Conservation (phyloP, 1,284 basidiomycete species). For the Trametes polyzona region DNA sequence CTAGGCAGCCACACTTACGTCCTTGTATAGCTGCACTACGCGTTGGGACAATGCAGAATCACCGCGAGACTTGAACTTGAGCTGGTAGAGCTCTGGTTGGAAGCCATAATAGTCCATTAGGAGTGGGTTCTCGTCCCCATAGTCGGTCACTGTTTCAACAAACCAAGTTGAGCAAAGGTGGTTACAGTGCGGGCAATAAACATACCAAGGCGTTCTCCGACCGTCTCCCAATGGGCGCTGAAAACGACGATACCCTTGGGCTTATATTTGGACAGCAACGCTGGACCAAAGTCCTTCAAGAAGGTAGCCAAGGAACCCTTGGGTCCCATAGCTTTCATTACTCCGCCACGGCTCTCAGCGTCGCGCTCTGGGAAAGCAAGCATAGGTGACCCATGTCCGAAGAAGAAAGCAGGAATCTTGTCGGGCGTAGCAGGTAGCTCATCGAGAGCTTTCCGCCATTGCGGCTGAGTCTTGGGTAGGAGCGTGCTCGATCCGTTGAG, state of each 20-base stretch:
- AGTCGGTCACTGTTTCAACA: slow-evolving; percentile 66
- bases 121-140: slow-evolving; percentile 72
- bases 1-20: slow-evolving; percentile 40
- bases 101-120: slow-evolving; percentile 79
- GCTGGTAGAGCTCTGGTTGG: slow-evolving; percentile 55
- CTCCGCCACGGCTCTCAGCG: slow-evolving; percentile 23
- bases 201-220: slow-evolving; percentile 55
- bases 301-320: slow-evolving; percentile 63
- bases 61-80: slow-evolving; percentile 71
- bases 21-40: slow-evolving; percentile 62
- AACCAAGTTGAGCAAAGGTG: no score
- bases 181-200: no score
- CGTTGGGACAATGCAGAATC: slow-evolving; percentile 57
- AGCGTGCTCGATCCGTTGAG: slow-evolving; percentile 15
- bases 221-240: slow-evolving; percentile 81
- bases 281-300: slow-evolving; percentile 69
- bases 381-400: slow-evolving; percentile 70
- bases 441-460: slow-evolving; percentile 64
- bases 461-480: slow-evolving; percentile 40
- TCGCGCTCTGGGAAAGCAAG: slow-evolving; percentile 44
- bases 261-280: slow-evolving; percentile 68
- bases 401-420: slow-evolving; percentile 76
- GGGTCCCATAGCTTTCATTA: slow-evolving; percentile 48
- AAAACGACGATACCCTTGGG: slow-evolving; percentile 79
- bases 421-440: slow-evolving; percentile 61